Base-by-base conservation (phyloP, 257 asterid genomes). In the Solanum appendiculatum region DNA sequence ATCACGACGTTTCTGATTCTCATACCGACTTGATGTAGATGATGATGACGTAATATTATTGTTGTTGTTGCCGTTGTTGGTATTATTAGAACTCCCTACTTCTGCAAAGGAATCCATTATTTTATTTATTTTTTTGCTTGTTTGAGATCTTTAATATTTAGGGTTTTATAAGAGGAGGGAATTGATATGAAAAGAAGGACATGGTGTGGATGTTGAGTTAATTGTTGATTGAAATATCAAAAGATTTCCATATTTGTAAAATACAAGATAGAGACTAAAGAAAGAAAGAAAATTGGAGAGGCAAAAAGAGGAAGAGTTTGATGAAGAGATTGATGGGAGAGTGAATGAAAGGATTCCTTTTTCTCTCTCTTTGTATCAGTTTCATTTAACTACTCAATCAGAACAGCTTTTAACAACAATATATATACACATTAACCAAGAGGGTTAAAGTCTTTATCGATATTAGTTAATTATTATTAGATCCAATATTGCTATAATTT, bases 1-100 rank as follows among this genome's bases (percentile, higher is more conserved):
- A 90, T 96, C 99, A 4, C 99, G 93, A 9, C 99, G 98, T 69
- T 96, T 96, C 81, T 96, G 98, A 90, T 96, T 96, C 94, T 94
- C 98, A 91, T 96, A 95, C 33, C 98, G 92, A 92, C 98, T 95
- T 14, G 96, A 92, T 0, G 97, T 88, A 1, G 92, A 18, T 1
- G 94, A 18, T 6, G 90, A 63, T 1, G 93, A 27, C 4, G 58
- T 88, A 7, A 87, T 31, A 72, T 88, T 8, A 82, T 20, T 66
- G 46, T 14, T 69, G 80, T 58, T 27, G 73, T 5, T 85, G 77
- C 13, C 21, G 85, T 1, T 25, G 4, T 5, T 74, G 73, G 0
- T 31, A 16, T n/a, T 48, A 25, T 54, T 69, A 14, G 66, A 72
- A 60, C 69, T 56, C 80, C 56, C 89, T 14, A 46, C 36, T 69